Percentiles rank a stretch among this genome's conserved stretches.
Evolutionary conservation across 495 filamentous ascomycete genomes (phyloP).

Genomic region (Cercophora newfieldiana): DNA sequence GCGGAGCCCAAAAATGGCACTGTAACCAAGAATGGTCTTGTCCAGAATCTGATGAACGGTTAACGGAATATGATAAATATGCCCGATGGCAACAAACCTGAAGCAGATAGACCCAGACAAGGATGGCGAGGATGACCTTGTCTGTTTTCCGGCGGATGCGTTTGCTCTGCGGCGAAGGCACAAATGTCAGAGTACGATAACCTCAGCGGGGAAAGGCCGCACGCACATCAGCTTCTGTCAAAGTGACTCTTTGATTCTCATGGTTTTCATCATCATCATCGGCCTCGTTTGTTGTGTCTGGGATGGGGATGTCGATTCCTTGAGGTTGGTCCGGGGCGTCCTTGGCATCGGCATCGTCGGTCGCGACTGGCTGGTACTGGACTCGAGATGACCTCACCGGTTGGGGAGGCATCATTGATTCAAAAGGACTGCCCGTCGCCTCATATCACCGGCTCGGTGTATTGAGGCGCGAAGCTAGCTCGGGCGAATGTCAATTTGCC

Average conservation of each 20-base stretch:
- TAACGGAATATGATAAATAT: not conserved
- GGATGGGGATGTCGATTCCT: not conserved
- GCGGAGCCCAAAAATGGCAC: conserved; percentile 62
- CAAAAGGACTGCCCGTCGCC: not conserved
- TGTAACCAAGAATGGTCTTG: conserved; percentile 64
- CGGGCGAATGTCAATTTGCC: not conserved
- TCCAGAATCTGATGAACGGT: conserved; percentile 54
- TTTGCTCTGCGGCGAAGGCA: conserved; percentile 35
- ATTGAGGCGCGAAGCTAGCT: not conserved
- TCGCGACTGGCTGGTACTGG: not conserved
- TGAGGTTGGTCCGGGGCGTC: not conserved
- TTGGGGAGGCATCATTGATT: not conserved
- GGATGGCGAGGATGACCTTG: conserved; percentile 54
- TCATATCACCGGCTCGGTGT: not conserved
- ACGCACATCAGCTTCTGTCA: conserved; percentile 24
- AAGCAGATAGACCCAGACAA: conserved; percentile 66
- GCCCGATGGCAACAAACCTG: conserved; percentile 31
- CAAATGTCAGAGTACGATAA: not conserved
- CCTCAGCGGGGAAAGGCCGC: not conserved
- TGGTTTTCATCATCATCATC: not conserved
- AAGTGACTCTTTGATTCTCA: conserved; percentile 3
- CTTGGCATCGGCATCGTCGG: not conserved
- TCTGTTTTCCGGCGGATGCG: conserved; percentile 65
- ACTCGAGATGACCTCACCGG: not conserved
- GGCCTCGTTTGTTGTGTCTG: not conserved